A percentile compares a stretch with the other conserved stretches of the same genome.
Evolutionary conservation across 371 early-diverging fungal genomes (phyloP).

Genomic region (Smittium culicis): DNA sequence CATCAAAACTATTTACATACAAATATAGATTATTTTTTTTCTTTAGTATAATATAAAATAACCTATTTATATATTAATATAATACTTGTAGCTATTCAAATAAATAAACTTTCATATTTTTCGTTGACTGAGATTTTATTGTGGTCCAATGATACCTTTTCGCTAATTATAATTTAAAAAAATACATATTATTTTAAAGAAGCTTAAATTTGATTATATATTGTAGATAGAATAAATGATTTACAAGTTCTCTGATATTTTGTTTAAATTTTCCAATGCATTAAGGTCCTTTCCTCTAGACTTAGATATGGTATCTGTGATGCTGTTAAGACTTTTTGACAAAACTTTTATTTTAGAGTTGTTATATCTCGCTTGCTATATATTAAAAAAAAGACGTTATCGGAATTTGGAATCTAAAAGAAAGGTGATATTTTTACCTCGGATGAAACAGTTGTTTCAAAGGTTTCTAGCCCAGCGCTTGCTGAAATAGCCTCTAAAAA

Average conservation of each 20-base stretch:
- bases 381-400: background rate
- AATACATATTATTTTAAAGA: too few relatives aligned
- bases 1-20: too few relatives aligned
- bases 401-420: background rate
- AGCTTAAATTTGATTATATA: too few relatives aligned
- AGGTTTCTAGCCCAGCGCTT: constrained; percentile 91
- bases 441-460: constrained; percentile 51
- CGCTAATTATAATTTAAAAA: too few relatives aligned
- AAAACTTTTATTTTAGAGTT: background rate
- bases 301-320: background rate
- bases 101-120: too few relatives aligned
- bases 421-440: background rate
- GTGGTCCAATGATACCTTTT: background rate
- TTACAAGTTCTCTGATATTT: background rate
- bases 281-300: background rate
- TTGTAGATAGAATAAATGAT: background rate
- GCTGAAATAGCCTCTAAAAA: constrained; percentile 87
- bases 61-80: too few relatives aligned
- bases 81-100: too few relatives aligned
- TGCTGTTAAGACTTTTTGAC: background rate
- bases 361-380: background rate
- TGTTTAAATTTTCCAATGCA: background rate
- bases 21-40: too few relatives aligned
- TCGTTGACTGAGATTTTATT: background rate
- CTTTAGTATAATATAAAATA: too few relatives aligned